A percentile compares a stretch with the other conserved stretches of the same genome.
Conservation (phyloP, 306 rosid genomes). For the Macrotyloma uniflorum region DNA sequence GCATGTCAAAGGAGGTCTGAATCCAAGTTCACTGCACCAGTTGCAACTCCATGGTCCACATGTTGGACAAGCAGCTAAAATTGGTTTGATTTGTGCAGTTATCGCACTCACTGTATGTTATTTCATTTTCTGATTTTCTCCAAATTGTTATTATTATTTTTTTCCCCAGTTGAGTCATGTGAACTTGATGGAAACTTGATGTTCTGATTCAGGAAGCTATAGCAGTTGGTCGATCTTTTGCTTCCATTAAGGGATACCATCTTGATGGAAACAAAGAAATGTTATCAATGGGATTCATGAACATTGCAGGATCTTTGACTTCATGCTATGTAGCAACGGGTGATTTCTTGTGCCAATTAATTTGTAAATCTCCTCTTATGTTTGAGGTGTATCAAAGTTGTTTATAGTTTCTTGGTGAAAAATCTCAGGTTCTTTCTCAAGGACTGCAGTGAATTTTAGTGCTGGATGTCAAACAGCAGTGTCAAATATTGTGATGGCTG, state of each 20-base stretch:
- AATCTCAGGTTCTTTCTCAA: constrained; percentile 72
- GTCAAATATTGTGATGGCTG: constrained; percentile 82
- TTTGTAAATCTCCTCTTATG: not conserved
- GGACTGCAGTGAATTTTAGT: constrained; percentile 79
- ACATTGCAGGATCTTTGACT: constrained; percentile 83
- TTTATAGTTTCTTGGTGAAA: not conserved
- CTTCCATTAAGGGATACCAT: constrained; percentile 78
- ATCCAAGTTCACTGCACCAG: constrained; percentile 68
- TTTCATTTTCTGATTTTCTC: not conserved
- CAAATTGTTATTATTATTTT: not conserved
- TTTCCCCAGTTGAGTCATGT: not conserved
- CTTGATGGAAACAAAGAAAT: constrained; percentile 87
- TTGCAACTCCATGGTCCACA: constrained; percentile 60
- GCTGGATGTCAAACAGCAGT: constrained; percentile 75
- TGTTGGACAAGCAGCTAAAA: constrained; percentile 74
- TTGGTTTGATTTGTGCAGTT: constrained; percentile 69
- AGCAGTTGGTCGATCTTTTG: constrained; percentile 88
- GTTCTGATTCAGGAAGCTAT: constrained; percentile 56
- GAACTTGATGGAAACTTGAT: constrained; percentile 11
- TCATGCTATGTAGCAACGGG: constrained; percentile 92
- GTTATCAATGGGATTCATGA: constrained; percentile 85
- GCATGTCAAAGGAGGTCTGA: constrained; percentile 68
- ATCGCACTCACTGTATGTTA: constrained; percentile 76
- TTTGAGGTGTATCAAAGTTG: not conserved
- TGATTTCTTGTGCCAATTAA: constrained; percentile 23